These are phyloP conservation scores for Monosporascus ibericus DNA, from an alignment of 2,329 filamentous ascomycete species.

Conservation along the genomic window DNA sequence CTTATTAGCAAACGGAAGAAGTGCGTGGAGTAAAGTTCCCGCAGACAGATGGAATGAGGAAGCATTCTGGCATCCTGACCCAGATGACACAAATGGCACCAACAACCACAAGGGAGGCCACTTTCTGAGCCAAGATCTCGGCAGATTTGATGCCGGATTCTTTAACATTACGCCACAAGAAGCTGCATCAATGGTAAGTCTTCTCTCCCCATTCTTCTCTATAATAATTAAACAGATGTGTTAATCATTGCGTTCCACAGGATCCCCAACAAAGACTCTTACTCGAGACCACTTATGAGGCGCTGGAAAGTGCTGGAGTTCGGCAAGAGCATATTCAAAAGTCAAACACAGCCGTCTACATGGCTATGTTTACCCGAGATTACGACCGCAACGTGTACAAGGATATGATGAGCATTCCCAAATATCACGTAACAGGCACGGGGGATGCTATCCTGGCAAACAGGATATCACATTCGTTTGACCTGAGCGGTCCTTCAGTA, in stretches of 20 bases:
- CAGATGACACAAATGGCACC: constrained; percentile 15
- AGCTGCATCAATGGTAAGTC: constrained; percentile 20
- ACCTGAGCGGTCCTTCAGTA: constrained; percentile 6
- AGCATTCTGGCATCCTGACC: constrained; percentile 8
- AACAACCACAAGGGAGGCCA: constrained; percentile 18
- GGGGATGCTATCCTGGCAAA: constrained; percentile 21
- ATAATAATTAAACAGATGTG: no score
- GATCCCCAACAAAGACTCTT: constrained; percentile 34
- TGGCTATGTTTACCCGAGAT: constrained; percentile 20
- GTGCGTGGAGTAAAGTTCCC: constrained; percentile 2
- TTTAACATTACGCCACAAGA: constrained; percentile 34
- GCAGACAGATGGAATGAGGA: constrained; percentile 10
- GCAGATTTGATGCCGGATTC: constrained; percentile 33
- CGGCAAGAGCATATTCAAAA: constrained; percentile 6
- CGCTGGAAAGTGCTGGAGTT: constrained; percentile 23
- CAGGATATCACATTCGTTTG: constrained; percentile 13
- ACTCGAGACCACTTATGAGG: constrained; percentile 36
- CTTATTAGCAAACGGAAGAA: constrained; percentile 3
- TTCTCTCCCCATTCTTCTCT: no score
- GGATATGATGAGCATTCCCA: constrained; percentile 14
- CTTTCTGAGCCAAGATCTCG: constrained; percentile 16
- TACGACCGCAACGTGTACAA: constrained; percentile 10
- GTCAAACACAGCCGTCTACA: constrained; percentile 14
- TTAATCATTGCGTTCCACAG: no score
- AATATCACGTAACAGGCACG: constrained; percentile 19